Base-by-base conservation (phyloP, 1,284 basidiomycete species). In the Microbotryum silenes-acaulis region DNA sequence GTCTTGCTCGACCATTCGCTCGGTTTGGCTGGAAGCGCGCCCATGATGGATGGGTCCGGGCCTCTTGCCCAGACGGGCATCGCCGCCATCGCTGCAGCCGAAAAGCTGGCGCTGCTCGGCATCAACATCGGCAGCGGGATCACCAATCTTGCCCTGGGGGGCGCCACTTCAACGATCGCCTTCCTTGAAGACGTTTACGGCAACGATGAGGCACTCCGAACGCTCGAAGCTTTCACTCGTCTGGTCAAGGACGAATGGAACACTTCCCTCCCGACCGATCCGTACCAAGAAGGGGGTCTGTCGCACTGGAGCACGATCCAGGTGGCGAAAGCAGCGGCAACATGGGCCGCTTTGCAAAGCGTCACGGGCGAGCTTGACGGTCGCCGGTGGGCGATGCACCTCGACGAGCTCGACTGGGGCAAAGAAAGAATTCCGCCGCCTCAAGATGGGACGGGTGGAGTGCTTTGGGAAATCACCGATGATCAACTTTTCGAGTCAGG, bases 361-460 rank as follows among this genome's bases (percentile, higher is more conserved):
- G 83, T 87, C 47, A 89, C 87, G 2, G 82, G 84, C 70, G 83
- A 86, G 69, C 87, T 84, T 80, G 85, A 87, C 64, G 86, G 88
- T 73, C 78, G 79, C 68, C 77, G 75, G 50, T 87, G 85, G 85
- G 81, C 85, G 60, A 78, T 78, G 68, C 77, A 81, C 70, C 77
- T 88, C 64, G 79, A 77, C 59, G 86, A 88, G 72, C 81, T 89
- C 23, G 79, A 82, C 62, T 80, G 86, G 55, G 80, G 81, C 27
- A 61, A 49, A 12, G 66, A 64, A 65, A 51, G 57, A 5, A 18
- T 37, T 56, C 48, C 46, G 56, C 46, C 3, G 46, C 56, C 21
- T 21, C 47, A 8, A 12, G 12, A 31, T 52, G 42, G 20, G 55
- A 29, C 27, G 16, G n/a, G 31, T 25, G 53, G n/a, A 45, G 53